Evolutionary conservation across 2,329 filamentous ascomycete species (phyloP), one percentile per base, ranked within the genome.

Genomic region (Trichoderma atrobrunneum): DNA sequence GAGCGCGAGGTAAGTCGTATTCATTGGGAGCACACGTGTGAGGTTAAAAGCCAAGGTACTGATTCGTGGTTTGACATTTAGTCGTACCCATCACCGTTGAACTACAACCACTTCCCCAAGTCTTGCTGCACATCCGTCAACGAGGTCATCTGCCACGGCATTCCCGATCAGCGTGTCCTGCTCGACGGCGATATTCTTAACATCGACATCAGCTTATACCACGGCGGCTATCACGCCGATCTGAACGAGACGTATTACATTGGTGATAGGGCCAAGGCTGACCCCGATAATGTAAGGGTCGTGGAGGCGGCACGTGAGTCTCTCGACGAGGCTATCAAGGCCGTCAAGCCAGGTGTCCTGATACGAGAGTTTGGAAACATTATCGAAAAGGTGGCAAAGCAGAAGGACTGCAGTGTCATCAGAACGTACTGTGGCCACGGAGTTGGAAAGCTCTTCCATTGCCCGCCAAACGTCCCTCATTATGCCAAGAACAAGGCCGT

Each of bases 201-300:
- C 84, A 94, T 99, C 76, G 96, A 99, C 77, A 93, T 99, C 6
- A 95, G 94, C 1, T 85, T 99, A 57, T 99, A 97, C 82, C 94
- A 98, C 80, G 93, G 91, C 73, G 96, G 96, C 69, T 98, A 95
- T 84, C 96, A 99, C 80, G 94, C 94, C 70, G 96, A 99, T 81
- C 86, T 99, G 70, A 99, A 99, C 84, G 96, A 99, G 85, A 99
- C 96, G 14, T 99, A 98, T 84, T 99, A 99, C 81, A 93, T 99
- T 62, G 96, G 96, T 71, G 92, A 97, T 77, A 94, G 92, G 79
- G 93, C 96, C 56, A 89, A 89, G 78, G 90, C 92, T 10, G 91
- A 98, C 78, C 90, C 94, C 0, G 95, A 98, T 76, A 89, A 92
- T 4, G 94, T 98, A 34, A 90, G 95, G 36, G 93, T 99, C 0